These are phyloP conservation scores for Leptographium galeiforme DNA, from an alignment of 2,329 filamentous ascomycete genomes.

Conservation along the genomic window DNA sequence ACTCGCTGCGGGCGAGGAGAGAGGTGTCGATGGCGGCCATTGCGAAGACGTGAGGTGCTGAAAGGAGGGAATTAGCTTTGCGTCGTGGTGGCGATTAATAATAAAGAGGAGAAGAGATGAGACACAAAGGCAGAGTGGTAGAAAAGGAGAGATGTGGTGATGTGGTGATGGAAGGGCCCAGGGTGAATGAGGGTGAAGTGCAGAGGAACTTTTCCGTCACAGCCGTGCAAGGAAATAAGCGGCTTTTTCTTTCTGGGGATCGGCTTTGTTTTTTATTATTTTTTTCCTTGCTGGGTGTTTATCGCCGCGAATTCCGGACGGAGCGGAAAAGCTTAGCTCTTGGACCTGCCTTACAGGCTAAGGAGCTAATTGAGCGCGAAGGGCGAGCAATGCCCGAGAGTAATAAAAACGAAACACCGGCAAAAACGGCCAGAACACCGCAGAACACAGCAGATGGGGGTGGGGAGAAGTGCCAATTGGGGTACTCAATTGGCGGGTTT, in stretches of 20 bases:
- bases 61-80: not conserved
- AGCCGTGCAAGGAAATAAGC: slow-evolving; percentile 3
- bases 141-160: not conserved
- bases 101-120: too few species aligned
- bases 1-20: slow-evolving; percentile 19
- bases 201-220: not conserved
- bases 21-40: slow-evolving; percentile 21
- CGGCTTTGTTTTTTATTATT: slow-evolving; percentile 4
- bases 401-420: not conserved
- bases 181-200: not conserved
- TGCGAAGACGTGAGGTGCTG: slow-evolving; percentile 9
- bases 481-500: too few species aligned
- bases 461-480: not conserved
- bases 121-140: too few species aligned
- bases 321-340: slow-evolving; percentile 11
- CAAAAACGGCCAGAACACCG: not conserved
- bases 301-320: slow-evolving; percentile 12
- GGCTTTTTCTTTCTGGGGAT: slow-evolving; percentile 6
- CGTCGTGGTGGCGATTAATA: not conserved
- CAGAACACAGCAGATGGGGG: not conserved
- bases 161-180: not conserved
- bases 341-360: slow-evolving; percentile 2
- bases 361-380: not conserved
- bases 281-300: slow-evolving; percentile 4
- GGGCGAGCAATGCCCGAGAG: not conserved